Base-by-base conservation (phyloP, 208 protist genomes). In the Leishmania guyanensis region DNA sequence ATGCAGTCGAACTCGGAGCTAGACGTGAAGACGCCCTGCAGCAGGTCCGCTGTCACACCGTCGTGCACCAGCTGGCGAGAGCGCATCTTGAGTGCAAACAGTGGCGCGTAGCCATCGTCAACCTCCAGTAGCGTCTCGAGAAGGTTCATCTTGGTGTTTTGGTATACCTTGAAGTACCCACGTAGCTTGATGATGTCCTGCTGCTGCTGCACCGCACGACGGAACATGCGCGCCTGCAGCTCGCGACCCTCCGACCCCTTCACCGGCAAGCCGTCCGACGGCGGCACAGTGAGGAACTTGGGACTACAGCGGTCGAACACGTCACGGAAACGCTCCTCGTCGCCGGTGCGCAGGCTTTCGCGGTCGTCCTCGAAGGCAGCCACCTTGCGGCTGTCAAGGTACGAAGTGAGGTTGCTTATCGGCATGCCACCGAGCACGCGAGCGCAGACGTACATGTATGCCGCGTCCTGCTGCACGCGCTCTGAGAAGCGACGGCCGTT, bases 261-360 rank as follows among this genome's bases (percentile, higher is more conserved):
- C 79, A 92, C 92, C 65, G 77, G 87, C 43, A 87, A 88, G 17
- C 89, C 83, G 73, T 84, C 74, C 43, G 86, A 84, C 53, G 91
- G 87, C 9, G 91, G 91, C 66, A 96, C 87, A 14, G 91, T 92
- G 81, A 98, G 74, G 80, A 98, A 98, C 84, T 96, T 98, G 78
- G 95, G 95, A 86, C 95, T 96, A 84, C 91, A 95, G 71, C 93
- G 93, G 79, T 96, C 93, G 82, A 98, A 98, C 20, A 98, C 90
- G 43, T 98, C 95, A 82, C 93, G 90, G 85, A 98, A 98, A 78
- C 93, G 90, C 83, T 98, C 95, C 83, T 96, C 93, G 80, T 96
- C 92, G 72, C 95, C 95, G 10, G 79, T 82, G 66, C 89, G 85
- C 77, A 98, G 92, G 50, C 86, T 82, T 79, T 96, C 92, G 87